These are phyloP conservation scores for Apophysomyces sp. DNA, from an alignment of 371 early-diverging fungal species.

Conservation along the genomic window DNA sequence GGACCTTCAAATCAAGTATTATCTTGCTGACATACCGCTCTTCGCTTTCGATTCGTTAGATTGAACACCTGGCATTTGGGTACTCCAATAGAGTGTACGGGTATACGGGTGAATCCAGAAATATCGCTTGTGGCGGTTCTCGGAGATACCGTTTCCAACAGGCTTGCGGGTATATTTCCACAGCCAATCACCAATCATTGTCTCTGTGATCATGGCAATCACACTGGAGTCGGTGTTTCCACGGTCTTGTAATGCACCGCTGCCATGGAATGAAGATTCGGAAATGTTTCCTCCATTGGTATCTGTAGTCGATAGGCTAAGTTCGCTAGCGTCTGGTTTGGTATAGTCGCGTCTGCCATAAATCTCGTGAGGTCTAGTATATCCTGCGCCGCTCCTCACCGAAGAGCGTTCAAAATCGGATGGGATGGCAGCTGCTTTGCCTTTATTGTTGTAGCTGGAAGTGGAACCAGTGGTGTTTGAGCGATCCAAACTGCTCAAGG, in stretches of 20 bases:
- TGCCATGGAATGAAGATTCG: background rate
- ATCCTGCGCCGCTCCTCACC: background rate
- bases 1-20: background rate
- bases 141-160: conserved; percentile 55
- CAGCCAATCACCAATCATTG: conserved; percentile 76
- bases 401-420: background rate
- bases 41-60: conserved; percentile 52
- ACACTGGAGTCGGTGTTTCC: conserved; percentile 13
- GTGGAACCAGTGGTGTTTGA: background rate
- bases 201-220: conserved; percentile 67
- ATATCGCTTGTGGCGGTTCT: conserved; percentile 68
- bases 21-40: conserved; percentile 40
- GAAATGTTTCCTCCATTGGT: conserved; percentile 12
- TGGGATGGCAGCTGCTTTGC: background rate
- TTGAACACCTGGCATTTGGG: conserved; percentile 57
- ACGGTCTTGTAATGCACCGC: background rate
- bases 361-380: background rate
- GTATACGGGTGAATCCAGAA: conserved; percentile 84
- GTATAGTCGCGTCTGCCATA: background rate
- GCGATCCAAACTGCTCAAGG: background rate
- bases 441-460: background rate
- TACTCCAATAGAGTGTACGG: conserved; percentile 74
- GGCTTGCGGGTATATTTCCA: conserved; percentile 69
- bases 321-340: background rate
- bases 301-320: conserved; percentile 22